Evolutionary conservation across 106 monocot species (phyloP).

Genomic region (Allium fistulosum): DNA sequence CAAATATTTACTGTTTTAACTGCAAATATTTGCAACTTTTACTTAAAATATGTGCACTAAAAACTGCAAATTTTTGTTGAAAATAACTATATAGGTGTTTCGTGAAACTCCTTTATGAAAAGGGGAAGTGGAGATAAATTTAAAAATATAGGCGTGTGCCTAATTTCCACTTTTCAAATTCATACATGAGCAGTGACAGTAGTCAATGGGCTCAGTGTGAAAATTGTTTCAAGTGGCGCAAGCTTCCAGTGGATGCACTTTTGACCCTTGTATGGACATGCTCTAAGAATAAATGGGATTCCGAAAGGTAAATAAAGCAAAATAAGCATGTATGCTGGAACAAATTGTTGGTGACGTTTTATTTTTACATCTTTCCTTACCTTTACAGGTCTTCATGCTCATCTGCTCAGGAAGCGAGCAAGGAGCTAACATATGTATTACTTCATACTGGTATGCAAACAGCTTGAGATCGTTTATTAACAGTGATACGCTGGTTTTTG

Average conservation of each 20-base stretch:
- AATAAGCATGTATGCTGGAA: background rate
- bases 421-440: slow-evolving; percentile 49
- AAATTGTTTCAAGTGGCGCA: slow-evolving; percentile 75
- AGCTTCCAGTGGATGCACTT: slow-evolving; percentile 53
- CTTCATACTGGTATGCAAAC: slow-evolving; percentile 47
- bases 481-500: background rate
- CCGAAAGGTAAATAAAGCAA: slow-evolving; percentile 43
- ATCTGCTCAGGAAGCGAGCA: slow-evolving; percentile 51
- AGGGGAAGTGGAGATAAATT: too few species aligned
- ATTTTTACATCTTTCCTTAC: slow-evolving; percentile 1
- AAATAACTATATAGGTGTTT: too few species aligned
- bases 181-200: slow-evolving; percentile 9
- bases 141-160: too few species aligned
- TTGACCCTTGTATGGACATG: slow-evolving; percentile 68
- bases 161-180: too few species aligned
- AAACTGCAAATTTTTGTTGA: too few species aligned
- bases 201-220: slow-evolving; percentile 82
- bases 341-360: background rate
- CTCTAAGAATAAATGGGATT: slow-evolving; percentile 69
- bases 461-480: background rate
- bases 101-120: too few species aligned
- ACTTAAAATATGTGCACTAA: too few species aligned
- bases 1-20: too few species aligned
- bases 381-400: slow-evolving; percentile 57
- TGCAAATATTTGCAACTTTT: too few species aligned